These are phyloP conservation scores for Saturnispora galanensis DNA, from an alignment of 805 yeast genomes.

Conservation along the genomic window DNA sequence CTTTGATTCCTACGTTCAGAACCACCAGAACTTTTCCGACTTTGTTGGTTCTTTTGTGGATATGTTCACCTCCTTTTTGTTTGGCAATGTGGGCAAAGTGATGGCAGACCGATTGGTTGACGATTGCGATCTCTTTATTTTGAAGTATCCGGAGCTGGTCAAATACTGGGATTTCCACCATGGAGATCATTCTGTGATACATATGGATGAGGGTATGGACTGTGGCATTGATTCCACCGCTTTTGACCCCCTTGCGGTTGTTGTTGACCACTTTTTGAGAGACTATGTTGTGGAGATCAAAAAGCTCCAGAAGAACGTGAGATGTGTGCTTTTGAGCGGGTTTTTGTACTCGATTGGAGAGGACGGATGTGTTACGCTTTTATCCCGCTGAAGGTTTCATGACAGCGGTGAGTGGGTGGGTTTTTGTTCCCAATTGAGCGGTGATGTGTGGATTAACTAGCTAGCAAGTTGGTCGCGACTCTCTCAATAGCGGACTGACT, in stretches of 20 bases:
- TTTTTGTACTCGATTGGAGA: neutral
- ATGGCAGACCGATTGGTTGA: slow-evolving; percentile 28
- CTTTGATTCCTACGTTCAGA: slow-evolving; percentile 52
- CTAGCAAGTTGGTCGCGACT: too few relatives aligned
- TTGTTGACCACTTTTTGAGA: slow-evolving; percentile 38
- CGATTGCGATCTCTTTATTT: slow-evolving; percentile 18
- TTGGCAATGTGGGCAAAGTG: slow-evolving; percentile 41
- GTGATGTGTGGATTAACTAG: too few relatives aligned
- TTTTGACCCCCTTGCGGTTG: slow-evolving; percentile 31
- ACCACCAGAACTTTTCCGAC: slow-evolving; percentile 50
- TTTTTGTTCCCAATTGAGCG: too few relatives aligned
- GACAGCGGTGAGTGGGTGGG: too few relatives aligned
- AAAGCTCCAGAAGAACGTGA: neutral
- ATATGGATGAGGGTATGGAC: slow-evolving; percentile 19
- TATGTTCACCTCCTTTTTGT: slow-evolving; percentile 46
- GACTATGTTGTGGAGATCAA: slow-evolving; percentile 26
- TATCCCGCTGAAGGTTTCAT: too few relatives aligned
- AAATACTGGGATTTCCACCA: slow-evolving; percentile 39
- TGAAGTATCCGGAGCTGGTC: slow-evolving; percentile 25
- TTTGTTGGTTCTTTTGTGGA: slow-evolving; percentile 43
- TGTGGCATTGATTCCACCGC: slow-evolving; percentile 37
- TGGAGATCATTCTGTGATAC: slow-evolving; percentile 31
- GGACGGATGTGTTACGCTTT: neutral
- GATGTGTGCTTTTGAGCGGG: slow-evolving; percentile 4
- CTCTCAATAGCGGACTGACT: too few relatives aligned